Conservation (phyloP, 345 rosid species). For the Acer saccharum region DNA sequence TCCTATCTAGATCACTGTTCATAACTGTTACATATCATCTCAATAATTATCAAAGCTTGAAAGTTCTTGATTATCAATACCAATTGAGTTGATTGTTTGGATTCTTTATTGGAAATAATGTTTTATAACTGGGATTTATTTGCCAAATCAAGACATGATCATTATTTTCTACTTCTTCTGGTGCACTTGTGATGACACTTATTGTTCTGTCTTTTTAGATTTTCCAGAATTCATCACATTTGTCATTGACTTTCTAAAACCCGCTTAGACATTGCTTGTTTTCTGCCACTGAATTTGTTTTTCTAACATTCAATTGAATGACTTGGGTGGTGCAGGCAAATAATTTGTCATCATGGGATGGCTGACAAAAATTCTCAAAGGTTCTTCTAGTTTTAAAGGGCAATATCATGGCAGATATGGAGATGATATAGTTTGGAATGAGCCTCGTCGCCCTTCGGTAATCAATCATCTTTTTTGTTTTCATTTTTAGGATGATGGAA, state of each 20-base stretch:
- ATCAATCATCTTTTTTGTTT: constrained; percentile 10
- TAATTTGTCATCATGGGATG: constrained; percentile 66
- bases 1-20: background rate
- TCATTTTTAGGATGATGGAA: background rate
- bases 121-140: background rate
- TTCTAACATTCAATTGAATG: constrained; percentile 18
- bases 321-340: constrained; percentile 37
- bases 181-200: background rate
- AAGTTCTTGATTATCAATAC: background rate
- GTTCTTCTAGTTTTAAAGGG: constrained; percentile 63
- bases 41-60: background rate
- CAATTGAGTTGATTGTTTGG: background rate
- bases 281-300: constrained; percentile 19
- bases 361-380: constrained; percentile 75
- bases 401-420: constrained; percentile 52
- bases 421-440: constrained; percentile 49
- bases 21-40: constrained; percentile 17
- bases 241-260: background rate
- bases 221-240: background rate
- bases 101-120: too few species aligned
- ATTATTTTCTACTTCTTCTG: background rate
- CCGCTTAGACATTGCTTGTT: background rate
- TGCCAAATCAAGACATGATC: background rate
- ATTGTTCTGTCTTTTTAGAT: too few species aligned
- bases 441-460: constrained; percentile 76